Evolutionary conservation across 257 asterid species (phyloP).

Genomic region (Osmanthus fragrans): DNA sequence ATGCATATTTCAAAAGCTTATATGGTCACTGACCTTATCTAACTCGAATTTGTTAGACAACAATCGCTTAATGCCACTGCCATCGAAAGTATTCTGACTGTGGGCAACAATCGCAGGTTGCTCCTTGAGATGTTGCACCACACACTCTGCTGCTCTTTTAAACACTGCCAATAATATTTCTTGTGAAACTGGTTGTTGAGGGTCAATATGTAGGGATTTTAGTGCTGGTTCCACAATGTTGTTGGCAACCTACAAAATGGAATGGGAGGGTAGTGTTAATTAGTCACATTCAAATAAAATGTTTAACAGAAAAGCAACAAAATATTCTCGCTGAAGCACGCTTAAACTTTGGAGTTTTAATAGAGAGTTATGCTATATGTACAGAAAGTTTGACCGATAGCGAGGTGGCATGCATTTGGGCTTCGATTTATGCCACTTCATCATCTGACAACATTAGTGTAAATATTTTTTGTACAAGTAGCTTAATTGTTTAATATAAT

Average conservation of each 20-base stretch:
- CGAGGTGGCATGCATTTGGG: too few species aligned
- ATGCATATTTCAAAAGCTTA: too few species aligned
- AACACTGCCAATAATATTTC: conserved; percentile 64
- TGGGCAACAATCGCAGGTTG: conserved; percentile 95
- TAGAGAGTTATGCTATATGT: too few species aligned
- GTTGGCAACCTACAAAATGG: conserved; percentile 54
- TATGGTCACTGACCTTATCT: conserved; percentile 57
- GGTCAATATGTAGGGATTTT: conserved; percentile 44
- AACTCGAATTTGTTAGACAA: conserved; percentile 77
- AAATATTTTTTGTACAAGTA: too few species aligned
- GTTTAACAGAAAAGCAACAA: background rate
- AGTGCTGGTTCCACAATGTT: conserved; percentile 72
- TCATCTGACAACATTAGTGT: too few species aligned
- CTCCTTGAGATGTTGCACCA: conserved; percentile 63
- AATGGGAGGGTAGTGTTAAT: background rate
- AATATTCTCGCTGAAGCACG: background rate
- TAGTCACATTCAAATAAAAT: background rate
- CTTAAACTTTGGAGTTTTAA: too few species aligned
- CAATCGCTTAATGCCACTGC: conserved; percentile 73
- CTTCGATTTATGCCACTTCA: too few species aligned
- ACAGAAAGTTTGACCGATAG: too few species aligned
- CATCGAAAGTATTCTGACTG: conserved; percentile 78
- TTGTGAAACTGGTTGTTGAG: conserved; percentile 60
- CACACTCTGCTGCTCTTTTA: conserved; percentile 51
- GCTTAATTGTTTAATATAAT: too few species aligned